Evolutionary conservation across 75 land plant genomes (phyloP), one percentile per base, ranked within the genome.

Genomic region (Ceratopteris richardii): DNA sequence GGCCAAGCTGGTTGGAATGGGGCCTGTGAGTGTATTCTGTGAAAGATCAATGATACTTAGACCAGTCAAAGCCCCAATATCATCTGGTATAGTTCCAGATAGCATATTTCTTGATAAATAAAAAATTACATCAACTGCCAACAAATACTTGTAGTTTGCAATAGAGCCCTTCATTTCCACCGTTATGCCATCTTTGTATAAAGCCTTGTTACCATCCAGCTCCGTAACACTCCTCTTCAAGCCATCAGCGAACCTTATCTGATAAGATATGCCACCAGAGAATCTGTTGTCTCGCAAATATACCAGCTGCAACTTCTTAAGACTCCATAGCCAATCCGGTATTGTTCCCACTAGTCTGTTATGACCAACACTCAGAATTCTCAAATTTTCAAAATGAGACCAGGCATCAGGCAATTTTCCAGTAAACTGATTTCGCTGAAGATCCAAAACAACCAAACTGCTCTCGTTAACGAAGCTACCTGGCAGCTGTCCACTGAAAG

Each of bases 331-430:
- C 28, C 11, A 29, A 10, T 29, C 22, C 10, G 44, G 12, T 26
- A 68, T 42, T 22, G 11, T 28, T 17, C 71, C 58, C 13, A 22
- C 37, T 37, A 68, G 44, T 5, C 14, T 41, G 28, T 68, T 68
- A 16, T 31, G 2, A 24, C 25, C 21, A 40, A 67, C 40, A 3
- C 22, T 16, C 6, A 67, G 18, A 25, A 64, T 14, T 9, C 24
- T 23, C 67, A 63, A 10, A 2, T 44, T 63, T 12, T 5, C 16
- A 27, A 67, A n/a, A 9, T 20, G 10, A 3, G 70, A 51, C 29
- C 62, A 51, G 23, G 29, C 47, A 9, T 36, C 27, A 18, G 76
- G 66, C 13, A 71, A 20, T 44, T 36, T n/a, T 17, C 76, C 44
- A 14, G 30, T 23, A 40, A 72, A 54, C 0, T 40, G 18, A 39